phyloP scores from a whole-genome alignment of 2,329 filamentous ascomycete genomes.

The Trichoderma hamatum region DNA sequence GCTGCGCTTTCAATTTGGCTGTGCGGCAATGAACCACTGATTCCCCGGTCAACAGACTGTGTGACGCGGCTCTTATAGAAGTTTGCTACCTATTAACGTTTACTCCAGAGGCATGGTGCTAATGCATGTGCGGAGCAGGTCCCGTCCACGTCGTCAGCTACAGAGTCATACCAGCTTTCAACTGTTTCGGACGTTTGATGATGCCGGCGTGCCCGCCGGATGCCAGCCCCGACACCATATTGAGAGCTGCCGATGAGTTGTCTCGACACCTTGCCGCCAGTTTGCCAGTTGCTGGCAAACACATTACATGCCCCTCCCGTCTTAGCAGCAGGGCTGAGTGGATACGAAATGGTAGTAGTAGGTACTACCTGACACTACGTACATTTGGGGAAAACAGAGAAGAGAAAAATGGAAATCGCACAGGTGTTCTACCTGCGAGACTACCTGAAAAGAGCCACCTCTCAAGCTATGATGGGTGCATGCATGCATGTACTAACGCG shows the following conservation, averaged over 20 bases:
- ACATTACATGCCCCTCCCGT: slow-evolving; percentile 19
- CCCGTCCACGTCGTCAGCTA: slow-evolving; percentile 22
- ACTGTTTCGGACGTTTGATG: neutral
- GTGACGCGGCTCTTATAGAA: slow-evolving; percentile 24
- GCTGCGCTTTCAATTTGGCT: slow-evolving; percentile 2
- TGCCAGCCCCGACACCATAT: slow-evolving; percentile 14
- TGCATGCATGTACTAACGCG: slow-evolving; percentile 12
- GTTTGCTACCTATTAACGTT: slow-evolving; percentile 16
- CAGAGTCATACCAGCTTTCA: slow-evolving; percentile 9
- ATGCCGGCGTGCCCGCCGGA: slow-evolving; percentile 16
- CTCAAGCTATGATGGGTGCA: slow-evolving; percentile 2
- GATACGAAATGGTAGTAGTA: slow-evolving; percentile 14
- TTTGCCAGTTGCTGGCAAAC: slow-evolving; percentile 24
- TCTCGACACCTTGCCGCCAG: slow-evolving; percentile 24
- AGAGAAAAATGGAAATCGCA: neutral
- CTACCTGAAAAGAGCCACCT: slow-evolving; percentile 10
- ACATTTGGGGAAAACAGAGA: neutral
- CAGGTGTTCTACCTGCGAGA: neutral
- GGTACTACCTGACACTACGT: slow-evolving; percentile 11
- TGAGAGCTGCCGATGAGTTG: slow-evolving; percentile 25
- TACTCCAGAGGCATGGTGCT: slow-evolving; percentile 14
- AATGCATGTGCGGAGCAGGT: slow-evolving; percentile 25
- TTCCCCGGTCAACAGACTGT: slow-evolving; percentile 15
- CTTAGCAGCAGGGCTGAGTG: slow-evolving; percentile 24
- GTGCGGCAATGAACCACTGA: slow-evolving; percentile 9